phyloP scores from a whole-genome alignment of 139 green algal genomes.

The Chlorella sp. region DNA sequence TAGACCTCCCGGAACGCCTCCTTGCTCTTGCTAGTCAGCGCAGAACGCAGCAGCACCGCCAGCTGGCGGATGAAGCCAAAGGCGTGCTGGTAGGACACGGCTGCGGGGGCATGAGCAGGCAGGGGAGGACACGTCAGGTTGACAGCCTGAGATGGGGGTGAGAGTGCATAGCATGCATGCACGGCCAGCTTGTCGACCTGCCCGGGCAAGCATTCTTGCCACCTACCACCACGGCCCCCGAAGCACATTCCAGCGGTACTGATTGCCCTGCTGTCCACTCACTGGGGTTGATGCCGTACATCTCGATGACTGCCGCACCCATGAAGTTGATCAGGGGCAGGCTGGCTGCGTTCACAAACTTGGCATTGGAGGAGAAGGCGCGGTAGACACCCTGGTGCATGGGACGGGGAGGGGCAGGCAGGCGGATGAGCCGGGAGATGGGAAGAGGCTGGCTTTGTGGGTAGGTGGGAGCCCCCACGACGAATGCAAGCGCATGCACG shows the following conservation, averaged over 20 bases:
- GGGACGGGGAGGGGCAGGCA: no score
- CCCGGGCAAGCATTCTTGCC: no score
- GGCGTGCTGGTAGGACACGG: conserved; percentile 77
- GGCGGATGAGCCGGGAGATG: no score
- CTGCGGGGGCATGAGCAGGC: not conserved
- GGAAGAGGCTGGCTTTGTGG: no score
- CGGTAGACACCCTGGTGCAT: conserved; percentile 75
- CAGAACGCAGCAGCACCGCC: conserved; percentile 83
- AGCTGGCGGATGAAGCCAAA: conserved; percentile 90
- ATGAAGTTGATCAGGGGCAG: conserved; percentile 90
- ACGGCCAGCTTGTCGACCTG: no score
- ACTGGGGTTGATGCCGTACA: conserved; percentile 76
- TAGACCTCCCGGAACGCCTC: conserved; percentile 91
- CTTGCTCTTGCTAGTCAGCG: conserved; percentile 85
- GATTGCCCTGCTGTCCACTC: no score
- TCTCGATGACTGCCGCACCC: conserved; percentile 85
- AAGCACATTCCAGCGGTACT: no score
- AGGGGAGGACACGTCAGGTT: not conserved
- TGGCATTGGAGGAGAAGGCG: conserved; percentile 81
- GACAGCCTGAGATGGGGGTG: no score
- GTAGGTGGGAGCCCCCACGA: no score
- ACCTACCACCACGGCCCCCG: no score
- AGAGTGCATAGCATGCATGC: no score
- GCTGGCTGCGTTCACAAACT: conserved; percentile 86
- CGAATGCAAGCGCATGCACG: no score